Percentiles rank a stretch among this genome's conserved stretches.
These are phyloP conservation scores for Colletotrichum salicis DNA, from an alignment of 2,329 filamentous ascomycete genomes.

Conservation along the genomic window DNA sequence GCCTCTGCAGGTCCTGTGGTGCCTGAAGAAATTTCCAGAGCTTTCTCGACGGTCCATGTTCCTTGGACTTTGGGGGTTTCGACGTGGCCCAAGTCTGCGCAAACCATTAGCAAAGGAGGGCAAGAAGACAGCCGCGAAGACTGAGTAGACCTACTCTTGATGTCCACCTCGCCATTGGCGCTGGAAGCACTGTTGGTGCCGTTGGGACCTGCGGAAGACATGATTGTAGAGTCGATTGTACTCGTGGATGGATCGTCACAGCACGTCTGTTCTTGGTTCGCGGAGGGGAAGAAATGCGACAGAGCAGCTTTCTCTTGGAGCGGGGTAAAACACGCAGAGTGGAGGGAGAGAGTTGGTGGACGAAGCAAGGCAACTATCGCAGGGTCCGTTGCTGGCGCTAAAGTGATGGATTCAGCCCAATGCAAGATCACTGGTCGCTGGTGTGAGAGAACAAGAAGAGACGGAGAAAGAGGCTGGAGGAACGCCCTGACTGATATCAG, in stretches of 20 bases:
- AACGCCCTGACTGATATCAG: not conserved
- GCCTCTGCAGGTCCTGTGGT: conserved; percentile 66
- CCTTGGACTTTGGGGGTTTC: conserved; percentile 38
- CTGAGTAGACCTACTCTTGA: conserved; percentile 21
- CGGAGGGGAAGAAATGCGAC: not conserved
- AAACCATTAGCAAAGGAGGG: not conserved
- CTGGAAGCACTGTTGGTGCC: conserved; percentile 11
- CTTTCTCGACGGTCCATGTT: conserved; percentile 40
- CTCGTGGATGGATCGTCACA: not conserved
- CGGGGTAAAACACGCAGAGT: not conserved
- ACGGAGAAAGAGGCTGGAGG: too few species aligned
- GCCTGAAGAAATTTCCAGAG: conserved; percentile 27
- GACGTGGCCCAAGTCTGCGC: conserved; percentile 39
- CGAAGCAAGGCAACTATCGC: conserved; percentile 3
- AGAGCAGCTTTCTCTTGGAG: not conserved
- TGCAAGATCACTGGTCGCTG: not conserved
- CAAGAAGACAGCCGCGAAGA: not conserved
- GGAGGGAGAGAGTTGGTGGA: not conserved
- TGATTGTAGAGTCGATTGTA: not conserved
- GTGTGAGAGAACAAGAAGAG: not conserved
- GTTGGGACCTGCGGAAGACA: conserved; percentile 18
- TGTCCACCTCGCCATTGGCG: conserved; percentile 26
- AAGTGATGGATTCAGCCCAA: not conserved
- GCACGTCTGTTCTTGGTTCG: not conserved
- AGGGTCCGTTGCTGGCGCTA: conserved; percentile 16